phyloP scores from a whole-genome alignment of 495 filamentous ascomycete species.

The Parathielavia hyrcaniae region DNA sequence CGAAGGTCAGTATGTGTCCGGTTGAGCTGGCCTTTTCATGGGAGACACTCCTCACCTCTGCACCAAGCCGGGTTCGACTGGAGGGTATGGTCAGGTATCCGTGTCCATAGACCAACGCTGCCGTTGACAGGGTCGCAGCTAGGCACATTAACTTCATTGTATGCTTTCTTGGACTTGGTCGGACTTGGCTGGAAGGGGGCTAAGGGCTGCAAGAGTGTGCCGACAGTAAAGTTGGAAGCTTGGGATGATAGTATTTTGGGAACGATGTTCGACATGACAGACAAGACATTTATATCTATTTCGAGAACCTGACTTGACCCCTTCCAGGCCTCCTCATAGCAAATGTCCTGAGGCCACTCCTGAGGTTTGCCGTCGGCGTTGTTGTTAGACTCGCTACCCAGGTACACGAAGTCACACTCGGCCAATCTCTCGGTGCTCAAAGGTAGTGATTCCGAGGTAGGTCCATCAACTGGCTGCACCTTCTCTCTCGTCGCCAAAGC shows the following conservation, averaged over 20 bases:
- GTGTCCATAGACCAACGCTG: conserved; percentile 34
- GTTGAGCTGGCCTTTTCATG: no score
- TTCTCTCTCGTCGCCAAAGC: no score
- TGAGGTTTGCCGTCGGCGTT: background rate
- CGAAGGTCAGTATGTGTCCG: no score
- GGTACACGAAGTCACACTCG: no score
- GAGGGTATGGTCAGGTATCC: conserved; percentile 45
- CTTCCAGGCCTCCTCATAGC: no score
- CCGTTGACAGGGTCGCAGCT: conserved; percentile 14
- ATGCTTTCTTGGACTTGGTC: background rate
- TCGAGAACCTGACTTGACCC: no score
- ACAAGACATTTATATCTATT: no score
- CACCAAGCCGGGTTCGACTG: conserved; percentile 45
- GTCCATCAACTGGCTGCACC: background rate
- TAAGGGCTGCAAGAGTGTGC: no score
- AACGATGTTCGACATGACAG: no score
- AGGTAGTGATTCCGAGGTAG: conserved; percentile 8
- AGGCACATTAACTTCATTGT: conserved; percentile 22
- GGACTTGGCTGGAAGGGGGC: background rate
- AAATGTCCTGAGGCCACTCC: no score
- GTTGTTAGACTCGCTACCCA: background rate
- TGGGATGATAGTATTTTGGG: no score
- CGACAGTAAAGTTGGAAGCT: no score
- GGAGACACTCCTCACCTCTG: conserved; percentile 42
- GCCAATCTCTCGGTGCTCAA: conserved; percentile 2